A percentile compares a stretch with the other conserved stretches of the same genome.
Conservation (phyloP, 139 green algal genomes). For the Picochlorum costavermella region DNA sequence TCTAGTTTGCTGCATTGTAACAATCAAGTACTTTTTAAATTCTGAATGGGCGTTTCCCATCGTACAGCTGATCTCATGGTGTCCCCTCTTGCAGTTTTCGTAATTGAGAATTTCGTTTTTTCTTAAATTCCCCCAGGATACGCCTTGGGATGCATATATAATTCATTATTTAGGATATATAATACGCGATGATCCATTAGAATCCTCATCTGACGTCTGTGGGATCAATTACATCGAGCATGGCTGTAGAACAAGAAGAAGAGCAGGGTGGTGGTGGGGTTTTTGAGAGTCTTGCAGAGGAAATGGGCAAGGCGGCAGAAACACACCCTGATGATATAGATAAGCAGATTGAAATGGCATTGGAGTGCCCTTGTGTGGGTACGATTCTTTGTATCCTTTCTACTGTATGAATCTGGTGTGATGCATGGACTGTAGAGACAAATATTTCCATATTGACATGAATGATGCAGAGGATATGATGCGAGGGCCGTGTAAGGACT, state of each 20-base stretch:
- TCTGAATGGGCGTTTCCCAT: no score
- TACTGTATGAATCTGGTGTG: no score
- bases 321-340: conserved; percentile 13
- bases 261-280: no score
- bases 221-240: no score
- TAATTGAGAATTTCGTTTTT: not conserved
- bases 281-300: conserved; percentile 2
- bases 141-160: no score
- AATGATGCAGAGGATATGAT: conserved; percentile 23
- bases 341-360: conserved; percentile 25
- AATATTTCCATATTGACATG: no score
- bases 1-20: not conserved
- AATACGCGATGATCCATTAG: not conserved
- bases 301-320: conserved; percentile 2
- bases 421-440: no score
- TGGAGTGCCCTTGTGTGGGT: conserved; percentile 32
- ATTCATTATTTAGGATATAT: no score
- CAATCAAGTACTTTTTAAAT: no score
- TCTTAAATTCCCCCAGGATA: not conserved
- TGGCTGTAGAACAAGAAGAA: no score
- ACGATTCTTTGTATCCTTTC: not conserved
- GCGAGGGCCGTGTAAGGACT: conserved; percentile 22
- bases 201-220: no score
- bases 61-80: no score
- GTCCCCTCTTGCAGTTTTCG: not conserved